Evolutionary conservation across 306 rosid genomes (phyloP), one percentile per base, ranked within the genome.

Genomic region (Dalbergia oliveri): DNA sequence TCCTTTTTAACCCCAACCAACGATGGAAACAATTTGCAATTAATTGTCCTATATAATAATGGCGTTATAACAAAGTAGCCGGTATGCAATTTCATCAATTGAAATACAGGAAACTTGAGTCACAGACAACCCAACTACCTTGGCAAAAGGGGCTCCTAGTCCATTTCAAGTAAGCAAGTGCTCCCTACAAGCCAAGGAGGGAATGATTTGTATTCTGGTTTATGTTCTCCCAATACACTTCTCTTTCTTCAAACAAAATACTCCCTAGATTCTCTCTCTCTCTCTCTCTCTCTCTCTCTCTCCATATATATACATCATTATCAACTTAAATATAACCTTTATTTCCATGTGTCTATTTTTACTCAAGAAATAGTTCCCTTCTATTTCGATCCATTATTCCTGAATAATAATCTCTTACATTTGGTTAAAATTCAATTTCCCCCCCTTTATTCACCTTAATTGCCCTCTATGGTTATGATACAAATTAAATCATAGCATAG

Each of bases 201-300:
- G 90, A 83, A 92, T 77, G 57, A 54, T 88, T 82, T 88, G 61
- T 45, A 88, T 84, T 87, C 89, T 88, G 58, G 53, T 86, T 87
- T 87, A 74, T 37, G 54, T 65, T 84, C 69, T 76, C 61, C 73
- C 18, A 44, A 78, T 43, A 85, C 61, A 57, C 60, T 84, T 91
- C 88, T 89, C 88, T 89, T 85, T 65, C 97, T 88, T 92, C 31
- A 73, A 72, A 61, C 68, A 23, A 57, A 70, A 34, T 58, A 37
- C 54, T 81, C 21, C 47, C 14, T 10, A 4, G 49, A 82, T 84
- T 84, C 88, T 18, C 51, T 73, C 49, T 21, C 23, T 21, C 23
- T 66, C 49, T 73, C 49, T 21, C 23, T 21, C 23, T 66, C 49
- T 44, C 44, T 41, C 11, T 61, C 56, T 66, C 39, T 45, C 54